Evolutionary conservation across 805 yeast species (phyloP).

Genomic region (Candida ponderosae): DNA sequence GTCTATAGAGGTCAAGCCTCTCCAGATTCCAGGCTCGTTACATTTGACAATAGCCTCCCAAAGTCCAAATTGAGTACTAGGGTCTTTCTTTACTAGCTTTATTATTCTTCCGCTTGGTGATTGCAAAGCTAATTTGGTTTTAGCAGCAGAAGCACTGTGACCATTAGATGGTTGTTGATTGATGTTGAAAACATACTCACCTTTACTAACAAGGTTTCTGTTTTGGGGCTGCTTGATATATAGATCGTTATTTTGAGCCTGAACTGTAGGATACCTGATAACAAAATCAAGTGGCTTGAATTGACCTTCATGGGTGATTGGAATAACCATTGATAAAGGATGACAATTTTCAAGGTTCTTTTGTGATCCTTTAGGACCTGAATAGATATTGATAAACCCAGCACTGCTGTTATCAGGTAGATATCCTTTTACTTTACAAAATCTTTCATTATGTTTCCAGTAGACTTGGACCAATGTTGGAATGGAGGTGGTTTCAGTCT

Average conservation of each 20-base stretch:
- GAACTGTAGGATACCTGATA: constrained; percentile 63
- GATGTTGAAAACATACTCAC: constrained; percentile 58
- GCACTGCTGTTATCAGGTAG: constrained; percentile 61
- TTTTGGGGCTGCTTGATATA: constrained; percentile 85
- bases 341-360: constrained; percentile 50
- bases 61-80: constrained; percentile 37
- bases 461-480: constrained; percentile 70
- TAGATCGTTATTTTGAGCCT: constrained; percentile 61
- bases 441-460: constrained; percentile 58
- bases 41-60: constrained; percentile 58
- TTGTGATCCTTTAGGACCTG: constrained; percentile 57
- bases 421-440: constrained; percentile 72
- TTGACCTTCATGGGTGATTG: constrained; percentile 65
- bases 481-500: constrained; percentile 32
- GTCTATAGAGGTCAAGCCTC: constrained; percentile 74
- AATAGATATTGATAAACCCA: constrained; percentile 71
- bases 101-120: constrained; percentile 79
- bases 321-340: constrained; percentile 66
- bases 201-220: constrained; percentile 44
- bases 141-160: constrained; percentile 14
- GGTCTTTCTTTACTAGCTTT: constrained; percentile 45
- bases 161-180: constrained; percentile 36
- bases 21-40: constrained; percentile 74
- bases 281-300: constrained; percentile 61
- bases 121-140: constrained; percentile 60